A percentile compares a stretch with the other conserved stretches of the same genome.
Conservation (phyloP, 129 eudicot species). For the Silybum marianum region DNA sequence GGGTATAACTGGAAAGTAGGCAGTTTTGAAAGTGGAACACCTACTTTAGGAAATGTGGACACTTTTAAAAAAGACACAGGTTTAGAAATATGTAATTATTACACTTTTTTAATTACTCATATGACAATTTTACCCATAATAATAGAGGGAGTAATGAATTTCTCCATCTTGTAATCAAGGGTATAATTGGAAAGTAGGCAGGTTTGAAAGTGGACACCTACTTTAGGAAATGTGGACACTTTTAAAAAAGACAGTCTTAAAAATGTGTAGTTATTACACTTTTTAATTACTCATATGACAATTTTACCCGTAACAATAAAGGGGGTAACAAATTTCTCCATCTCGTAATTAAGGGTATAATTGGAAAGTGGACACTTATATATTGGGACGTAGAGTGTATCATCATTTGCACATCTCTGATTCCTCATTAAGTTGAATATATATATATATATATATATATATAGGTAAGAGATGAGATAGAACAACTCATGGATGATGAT, state of each 20-base stretch:
- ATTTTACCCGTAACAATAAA: neutral
- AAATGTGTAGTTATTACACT: neutral
- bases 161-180: neutral
- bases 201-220: neutral
- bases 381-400: neutral
- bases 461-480: constrained; percentile 96
- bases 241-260: neutral
- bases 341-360: neutral
- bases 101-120: neutral
- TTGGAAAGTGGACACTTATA: neutral
- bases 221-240: neutral
- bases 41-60: neutral
- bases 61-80: neutral
- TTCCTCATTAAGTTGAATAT: neutral
- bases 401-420: neutral
- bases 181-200: neutral
- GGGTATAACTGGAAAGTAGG: neutral
- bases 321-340: neutral
- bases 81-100: neutral
- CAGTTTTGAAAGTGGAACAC: neutral
- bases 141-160: neutral
- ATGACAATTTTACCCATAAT: neutral
- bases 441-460: neutral
- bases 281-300: neutral
- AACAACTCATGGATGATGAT: constrained; percentile 97